These are phyloP conservation scores for Echria macrotheca DNA, from an alignment of 495 filamentous ascomycete species.

Conservation along the genomic window DNA sequence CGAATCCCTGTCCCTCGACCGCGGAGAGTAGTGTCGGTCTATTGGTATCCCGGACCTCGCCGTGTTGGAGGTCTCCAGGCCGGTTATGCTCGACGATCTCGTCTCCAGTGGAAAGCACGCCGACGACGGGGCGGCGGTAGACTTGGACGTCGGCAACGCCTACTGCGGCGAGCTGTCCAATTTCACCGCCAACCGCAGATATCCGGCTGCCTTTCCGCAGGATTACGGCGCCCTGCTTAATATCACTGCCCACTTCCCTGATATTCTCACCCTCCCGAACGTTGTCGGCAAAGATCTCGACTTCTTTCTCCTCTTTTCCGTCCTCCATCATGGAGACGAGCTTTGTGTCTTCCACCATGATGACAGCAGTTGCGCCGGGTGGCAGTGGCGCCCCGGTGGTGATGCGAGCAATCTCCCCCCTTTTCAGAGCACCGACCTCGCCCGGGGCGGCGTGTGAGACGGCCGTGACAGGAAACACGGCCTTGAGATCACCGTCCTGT, in stretches of 20 bases:
- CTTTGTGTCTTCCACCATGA: conserved; percentile 95
- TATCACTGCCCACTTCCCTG: conserved; percentile 85
- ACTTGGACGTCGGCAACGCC: conserved; percentile 68
- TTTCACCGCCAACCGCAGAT: conserved; percentile 79
- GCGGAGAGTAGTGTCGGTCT: conserved; percentile 78
- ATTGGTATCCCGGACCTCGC: conserved; percentile 92
- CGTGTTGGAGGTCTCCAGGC: conserved; percentile 56
- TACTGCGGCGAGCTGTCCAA: conserved; percentile 82
- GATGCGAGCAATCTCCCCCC: conserved; percentile 78
- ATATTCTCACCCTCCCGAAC: conserved; percentile 80
- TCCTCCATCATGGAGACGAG: conserved; percentile 68
- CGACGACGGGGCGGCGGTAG: conserved; percentile 73
- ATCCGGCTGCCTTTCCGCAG: conserved; percentile 72
- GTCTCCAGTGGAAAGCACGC: conserved; percentile 90
- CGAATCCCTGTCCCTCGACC: conserved; percentile 67
- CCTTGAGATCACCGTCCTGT: conserved; percentile 57
- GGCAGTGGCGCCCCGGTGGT: conserved; percentile 93
- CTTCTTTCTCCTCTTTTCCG: conserved; percentile 77
- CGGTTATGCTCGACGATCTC: conserved; percentile 79
- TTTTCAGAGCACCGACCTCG: conserved; percentile 44
- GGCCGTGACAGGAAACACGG: conserved; percentile 78
- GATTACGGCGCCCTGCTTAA: conserved; percentile 60
- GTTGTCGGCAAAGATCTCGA: conserved; percentile 76
- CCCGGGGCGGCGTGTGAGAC: conserved; percentile 75
- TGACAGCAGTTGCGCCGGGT: conserved; percentile 79